Evolutionary conservation across 257 asterid species (phyloP).

Genomic region (Primulina huaijiensis): DNA sequence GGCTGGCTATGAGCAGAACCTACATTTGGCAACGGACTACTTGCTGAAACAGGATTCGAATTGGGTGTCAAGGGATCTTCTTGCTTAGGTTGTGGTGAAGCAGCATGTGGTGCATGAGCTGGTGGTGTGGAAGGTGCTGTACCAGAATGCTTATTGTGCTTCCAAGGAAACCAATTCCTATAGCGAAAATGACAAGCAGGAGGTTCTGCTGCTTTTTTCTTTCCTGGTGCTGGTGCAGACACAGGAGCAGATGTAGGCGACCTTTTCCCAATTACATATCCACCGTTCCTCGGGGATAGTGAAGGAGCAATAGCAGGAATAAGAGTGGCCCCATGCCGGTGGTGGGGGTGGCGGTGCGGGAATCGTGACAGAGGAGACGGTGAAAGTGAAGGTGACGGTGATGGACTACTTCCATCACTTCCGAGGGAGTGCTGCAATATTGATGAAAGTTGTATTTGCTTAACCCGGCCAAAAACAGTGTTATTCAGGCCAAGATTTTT

Average conservation of each 20-base stretch:
- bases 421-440: constrained; percentile 58
- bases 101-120: constrained; percentile 44
- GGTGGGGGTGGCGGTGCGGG: constrained; percentile 54
- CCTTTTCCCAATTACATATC: constrained; percentile 31
- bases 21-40: constrained; percentile 52
- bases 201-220: constrained; percentile 46
- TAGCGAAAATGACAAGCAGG: constrained; percentile 55
- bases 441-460: constrained; percentile 93
- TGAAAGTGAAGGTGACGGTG: constrained; percentile 48
- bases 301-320: constrained; percentile 73
- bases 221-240: constrained; percentile 45
- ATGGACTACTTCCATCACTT: constrained; percentile 35
- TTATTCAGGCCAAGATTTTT: constrained; percentile 90
- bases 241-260: constrained; percentile 40
- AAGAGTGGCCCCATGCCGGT: constrained; percentile 34
- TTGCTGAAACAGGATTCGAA: constrained; percentile 38
- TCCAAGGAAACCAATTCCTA: constrained; percentile 47
- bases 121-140: constrained; percentile 55
- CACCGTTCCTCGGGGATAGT: constrained; percentile 37
- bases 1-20: constrained; percentile 50
- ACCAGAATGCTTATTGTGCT: constrained; percentile 38
- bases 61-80: constrained; percentile 32
- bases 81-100: constrained; percentile 48
- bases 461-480: constrained; percentile 89
- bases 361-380: constrained; percentile 46